Evolutionary conservation across 129 eudicot species (phyloP), one percentile per base, ranked within the genome.

Genomic region (Helianthus tuberosus): DNA sequence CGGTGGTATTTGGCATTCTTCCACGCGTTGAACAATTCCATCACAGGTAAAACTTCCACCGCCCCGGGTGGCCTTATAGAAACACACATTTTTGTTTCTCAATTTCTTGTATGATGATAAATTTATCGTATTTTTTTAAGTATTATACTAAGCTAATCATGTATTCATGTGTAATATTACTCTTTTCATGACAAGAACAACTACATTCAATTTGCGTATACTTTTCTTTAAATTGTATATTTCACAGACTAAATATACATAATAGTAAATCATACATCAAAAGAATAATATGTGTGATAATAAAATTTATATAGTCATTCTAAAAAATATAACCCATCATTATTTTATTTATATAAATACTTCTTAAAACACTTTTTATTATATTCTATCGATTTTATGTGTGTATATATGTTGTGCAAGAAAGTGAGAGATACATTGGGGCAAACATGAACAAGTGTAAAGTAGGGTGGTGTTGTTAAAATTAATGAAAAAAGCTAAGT

Each of bases 401-500:
- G n/a, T n/a, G 57, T 51, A 51, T 51, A 4, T 14, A 51, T n/a
- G 44, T 50, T 38, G 0, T 16, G 50, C 50, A 52, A 53, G 75
- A 70, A 70, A 70, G 64, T 53, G 52, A 70, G 65, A 36, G 51
- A 29, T 64, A 11, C 10, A 14, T 50, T 50, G 55, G 15, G 16
- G 16, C 8, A 48, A 63, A 74, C 71, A 63, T 74, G 51, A 63
- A 15, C 70, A 63, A 74, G 69, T 73, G 69, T 60, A 60, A 73
- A 73, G 47, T 43, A 43, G 77, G 49, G 35, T 27, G 60, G 46
- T 13, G 29, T 35, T 73, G 23, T 54, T 73, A 32, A 73, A 49
- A 25, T 49, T 12, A 68, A 68, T 46, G 46, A 8, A 12, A 12
- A 68, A 68, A 49, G 27, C 29, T 36, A 69, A 51, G 57, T 36